Evolutionary conservation across 805 yeast species (phyloP), one percentile per base, ranked within the genome.

Genomic region (Candida saitoana): DNA sequence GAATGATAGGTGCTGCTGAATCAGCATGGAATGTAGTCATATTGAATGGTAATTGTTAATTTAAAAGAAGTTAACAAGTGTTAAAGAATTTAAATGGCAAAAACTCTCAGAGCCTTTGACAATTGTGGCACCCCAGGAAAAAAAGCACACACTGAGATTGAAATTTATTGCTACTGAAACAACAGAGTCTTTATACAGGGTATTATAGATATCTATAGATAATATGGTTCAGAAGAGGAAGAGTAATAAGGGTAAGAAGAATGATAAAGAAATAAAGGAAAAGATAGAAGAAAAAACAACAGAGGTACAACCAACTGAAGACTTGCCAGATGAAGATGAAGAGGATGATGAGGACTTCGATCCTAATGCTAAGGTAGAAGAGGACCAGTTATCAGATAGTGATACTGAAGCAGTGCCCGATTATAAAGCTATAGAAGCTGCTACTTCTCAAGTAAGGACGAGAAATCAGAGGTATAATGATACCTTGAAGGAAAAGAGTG

Each of bases 361-460:
- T 35, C 66, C 67, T 1, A 27, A 43, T 8, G 50, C 51, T 9
- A 52, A 51, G 36, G 39, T 40, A 15, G 48, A 32, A 3, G 52
- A 50, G 5, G 51, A 47, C 15, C 65, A 60, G 2, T 61, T 56
- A 17, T 67, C 63, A 3, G 65, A 57, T 0, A 69, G 60, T 3
- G 67, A 57, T 5, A 76, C 62, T 2, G 70, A 58, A 1, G 63
- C 55, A 4, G 41, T 39, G 3, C 63, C 65, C 0, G 67, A 68
- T 37, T 84, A 84, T 55, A 66, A 76, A 5, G 62, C 62, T 3
- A 76, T 84, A 4, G 85, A 79, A 46, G 76, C 54, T 52, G 70
- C 36, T 54, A 67, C 55, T 4, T 84, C 88, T 0, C 71, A 82
- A 41, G 74, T 87, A 27, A 77, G 79, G 52, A 87, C 95, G 0